Evolutionary conservation across 768 basidiomycete genomes (phyloP).

Genomic region (Tricholoma furcatifolium): DNA sequence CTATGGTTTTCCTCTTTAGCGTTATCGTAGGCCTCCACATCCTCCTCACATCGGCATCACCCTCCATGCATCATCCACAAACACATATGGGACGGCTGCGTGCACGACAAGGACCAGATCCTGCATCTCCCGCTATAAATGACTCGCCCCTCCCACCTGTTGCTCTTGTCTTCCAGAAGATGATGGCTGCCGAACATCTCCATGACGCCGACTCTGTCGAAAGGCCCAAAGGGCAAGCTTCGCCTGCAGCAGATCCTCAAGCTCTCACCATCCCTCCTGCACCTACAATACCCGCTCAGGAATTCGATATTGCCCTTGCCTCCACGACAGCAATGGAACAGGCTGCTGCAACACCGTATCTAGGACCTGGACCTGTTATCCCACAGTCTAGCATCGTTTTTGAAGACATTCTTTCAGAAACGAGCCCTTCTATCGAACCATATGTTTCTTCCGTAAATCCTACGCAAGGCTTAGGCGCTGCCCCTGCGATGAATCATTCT

Average conservation of each 20-base stretch:
- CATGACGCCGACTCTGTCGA: not conserved
- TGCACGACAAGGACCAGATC: slow-evolving; percentile 1
- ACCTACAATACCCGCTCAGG: not conserved
- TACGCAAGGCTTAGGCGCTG: not conserved
- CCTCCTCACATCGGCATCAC: not conserved
- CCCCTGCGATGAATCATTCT: not conserved
- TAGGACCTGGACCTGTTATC: not conserved
- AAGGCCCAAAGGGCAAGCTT: not conserved
- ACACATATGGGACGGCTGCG: slow-evolving; percentile 2
- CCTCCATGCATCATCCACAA: not conserved
- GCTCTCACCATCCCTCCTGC: not conserved
- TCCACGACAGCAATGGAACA: not conserved
- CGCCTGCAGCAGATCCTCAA: not conserved
- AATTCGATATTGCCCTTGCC: slow-evolving; percentile 1
- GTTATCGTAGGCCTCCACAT: not conserved
- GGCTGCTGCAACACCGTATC: not conserved
- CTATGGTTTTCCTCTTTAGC: not conserved
- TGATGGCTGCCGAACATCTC: slow-evolving; percentile 1
- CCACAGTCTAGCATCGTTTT: not conserved
- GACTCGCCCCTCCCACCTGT: slow-evolving; percentile 13
- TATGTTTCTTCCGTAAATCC: not conserved
- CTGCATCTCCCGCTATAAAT: not conserved
- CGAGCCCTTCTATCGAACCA: not conserved
- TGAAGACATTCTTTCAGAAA: too few relatives aligned
- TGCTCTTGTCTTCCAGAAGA: slow-evolving; percentile 17